Conservation (phyloP, 2,329 filamentous ascomycete species). For the Monilinia aucupariae region DNA sequence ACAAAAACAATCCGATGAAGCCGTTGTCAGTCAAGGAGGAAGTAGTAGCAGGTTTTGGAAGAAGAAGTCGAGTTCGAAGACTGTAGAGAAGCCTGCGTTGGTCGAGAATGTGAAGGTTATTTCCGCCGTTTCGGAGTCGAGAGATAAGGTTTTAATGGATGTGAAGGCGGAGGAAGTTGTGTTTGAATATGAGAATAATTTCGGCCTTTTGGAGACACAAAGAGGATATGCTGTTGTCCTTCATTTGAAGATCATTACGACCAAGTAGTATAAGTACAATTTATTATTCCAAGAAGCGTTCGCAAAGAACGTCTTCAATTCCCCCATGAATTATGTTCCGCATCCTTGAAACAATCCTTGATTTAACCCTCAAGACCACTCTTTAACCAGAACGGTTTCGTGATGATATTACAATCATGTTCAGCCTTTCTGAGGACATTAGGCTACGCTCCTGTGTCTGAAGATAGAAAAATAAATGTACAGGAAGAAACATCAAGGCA, state of each 20-base stretch:
- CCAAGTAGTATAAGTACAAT: background rate
- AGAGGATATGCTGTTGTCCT: conserved; percentile 31
- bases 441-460: too few species aligned
- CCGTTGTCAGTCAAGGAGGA: background rate
- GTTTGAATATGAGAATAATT: conserved; percentile 63
- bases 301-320: background rate
- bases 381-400: too few species aligned
- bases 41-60: conserved; percentile 22
- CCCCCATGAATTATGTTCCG: background rate
- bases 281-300: background rate
- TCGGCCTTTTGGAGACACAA: conserved; percentile 50
- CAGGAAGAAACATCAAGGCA: too few species aligned
- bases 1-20: background rate
- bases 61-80: conserved; percentile 21
- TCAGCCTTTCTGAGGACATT: too few species aligned
- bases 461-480: too few species aligned
- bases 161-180: conserved; percentile 42
- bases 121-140: background rate
- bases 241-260: conserved; percentile 19
- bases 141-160: conserved; percentile 26
- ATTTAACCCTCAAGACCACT: too few species aligned
- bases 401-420: too few species aligned
- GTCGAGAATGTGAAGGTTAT: conserved; percentile 6
- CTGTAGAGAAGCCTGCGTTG: background rate
- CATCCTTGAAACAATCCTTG: too few species aligned